Base-by-base conservation (phyloP, 2,329 filamentous ascomycete species). In the Teratosphaeria gauchensis region DNA sequence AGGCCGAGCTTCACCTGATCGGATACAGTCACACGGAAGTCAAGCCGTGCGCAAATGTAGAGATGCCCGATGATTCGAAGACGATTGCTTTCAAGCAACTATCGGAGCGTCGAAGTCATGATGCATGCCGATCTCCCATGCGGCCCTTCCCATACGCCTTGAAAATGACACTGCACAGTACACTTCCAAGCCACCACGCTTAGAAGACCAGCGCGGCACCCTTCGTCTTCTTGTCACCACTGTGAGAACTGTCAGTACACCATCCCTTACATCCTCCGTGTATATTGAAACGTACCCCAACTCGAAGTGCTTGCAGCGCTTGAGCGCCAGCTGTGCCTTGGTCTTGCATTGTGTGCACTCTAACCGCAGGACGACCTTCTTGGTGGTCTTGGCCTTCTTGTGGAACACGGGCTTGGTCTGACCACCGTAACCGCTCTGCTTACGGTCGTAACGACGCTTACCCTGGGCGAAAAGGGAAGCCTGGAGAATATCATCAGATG, bases 161-260 rank as follows among this genome's bases (percentile, higher is more conserved):
- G 52, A 61, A 46, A 57, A 66, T 61, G 60, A 66, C 62, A 58
- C 63, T 57, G 52, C 52, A 35, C 28, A 35, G 52, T 21, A 53
- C 28, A 53, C 14, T 30, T n/a, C 32, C 28, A 31, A 30, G 52
- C 52, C 35, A 51, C 80, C 74, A 76, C 80, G 84, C 82, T 87
- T 96, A 99, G 86, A 99, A 99, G 75, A 99, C 94, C 76, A 99
- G 87, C 80, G 94, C 94, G 74, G 94, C 94, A 88, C 94, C 94
- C 91, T 99, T 99, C 74, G 94, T 99, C 90, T 99, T 99, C 92
- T 99, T 99, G 88, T 99, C 94, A 86, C 94, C 94, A 87, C 94
- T 95, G 72, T 73, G 62, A 64, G 21, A 6, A 62, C 66, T 64
- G 62, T 61, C 59, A 55, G 73, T 83, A 75, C 83, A 14, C 21